Conservation (phyloP, 768 basidiomycete species). For the Omphalotus guepiniiformis region DNA sequence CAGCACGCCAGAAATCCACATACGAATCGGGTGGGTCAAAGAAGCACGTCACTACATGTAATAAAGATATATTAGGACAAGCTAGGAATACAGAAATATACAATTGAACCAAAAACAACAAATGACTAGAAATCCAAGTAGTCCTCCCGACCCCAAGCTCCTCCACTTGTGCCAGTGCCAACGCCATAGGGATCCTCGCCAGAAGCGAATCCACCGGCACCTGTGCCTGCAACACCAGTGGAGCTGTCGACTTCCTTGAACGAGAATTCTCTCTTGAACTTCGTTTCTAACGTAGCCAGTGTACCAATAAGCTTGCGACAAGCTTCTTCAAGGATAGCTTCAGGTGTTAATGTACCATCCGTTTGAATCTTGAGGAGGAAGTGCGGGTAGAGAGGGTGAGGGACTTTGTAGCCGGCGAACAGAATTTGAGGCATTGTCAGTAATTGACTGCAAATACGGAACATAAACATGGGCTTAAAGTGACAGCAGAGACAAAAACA, state of each 20-base stretch:
- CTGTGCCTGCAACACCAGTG: conserved; percentile 25
- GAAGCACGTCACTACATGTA: no score
- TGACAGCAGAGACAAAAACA: conserved; percentile 14
- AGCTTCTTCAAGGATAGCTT: conserved; percentile 78
- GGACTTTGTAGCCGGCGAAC: conserved; percentile 98
- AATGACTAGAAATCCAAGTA: conserved; percentile 6
- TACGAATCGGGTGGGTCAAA: no score
- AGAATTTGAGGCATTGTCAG: conserved; percentile 82
- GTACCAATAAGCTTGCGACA: conserved; percentile 77
- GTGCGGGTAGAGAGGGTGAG: conserved; percentile 92
- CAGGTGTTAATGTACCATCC: conserved; percentile 80
- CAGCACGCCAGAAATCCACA: no score
- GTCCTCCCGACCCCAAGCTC: conserved; percentile 6
- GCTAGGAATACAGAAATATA: no score
- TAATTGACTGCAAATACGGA: conserved; percentile 61
- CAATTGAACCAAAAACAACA: no score
- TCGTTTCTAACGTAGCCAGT: conserved; percentile 61
- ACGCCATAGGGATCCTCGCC: conserved; percentile 10
- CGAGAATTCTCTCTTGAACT: conserved; percentile 80
- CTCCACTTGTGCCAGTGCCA: conserved; percentile 3
- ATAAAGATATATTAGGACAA: no score
- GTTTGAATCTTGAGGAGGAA: conserved; percentile 96
- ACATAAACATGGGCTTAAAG: background rate
- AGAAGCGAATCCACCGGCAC: conserved; percentile 23
- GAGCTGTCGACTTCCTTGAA: conserved; percentile 65